Evolutionary conservation across 371 early-diverging fungal species (phyloP).

Genomic region (Mucor racemosus): DNA sequence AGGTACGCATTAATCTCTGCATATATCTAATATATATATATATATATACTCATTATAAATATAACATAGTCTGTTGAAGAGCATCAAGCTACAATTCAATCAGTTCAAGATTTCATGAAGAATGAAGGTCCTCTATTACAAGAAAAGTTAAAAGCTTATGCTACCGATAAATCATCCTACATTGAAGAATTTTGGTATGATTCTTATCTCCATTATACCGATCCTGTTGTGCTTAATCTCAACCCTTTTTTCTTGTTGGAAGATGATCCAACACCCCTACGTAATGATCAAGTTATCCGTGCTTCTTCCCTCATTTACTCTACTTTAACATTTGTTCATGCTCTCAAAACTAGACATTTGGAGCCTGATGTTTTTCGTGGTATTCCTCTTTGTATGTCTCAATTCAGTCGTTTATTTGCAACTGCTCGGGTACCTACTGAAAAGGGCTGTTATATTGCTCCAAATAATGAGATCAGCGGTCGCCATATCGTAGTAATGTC

Average conservation of each 20-base stretch:
- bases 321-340: constrained; percentile 57
- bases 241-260: constrained; percentile 57
- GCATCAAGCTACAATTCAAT: constrained; percentile 61
- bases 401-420: constrained; percentile 63
- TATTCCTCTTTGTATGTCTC: constrained; percentile 68
- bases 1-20: constrained; percentile 36
- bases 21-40: neutral
- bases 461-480: constrained; percentile 38
- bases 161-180: constrained; percentile 59
- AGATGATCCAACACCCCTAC: constrained; percentile 57
- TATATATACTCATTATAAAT: neutral
- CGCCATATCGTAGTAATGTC: constrained; percentile 66
- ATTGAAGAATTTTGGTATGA: constrained; percentile 58
- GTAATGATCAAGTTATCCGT: constrained; percentile 54
- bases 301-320: constrained; percentile 56
- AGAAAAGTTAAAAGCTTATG: constrained; percentile 70
- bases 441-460: constrained; percentile 53
- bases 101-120: constrained; percentile 73
- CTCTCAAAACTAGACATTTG: constrained; percentile 49
- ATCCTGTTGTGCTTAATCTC: constrained; percentile 53
- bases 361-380: constrained; percentile 70
- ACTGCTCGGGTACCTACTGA: constrained; percentile 63
- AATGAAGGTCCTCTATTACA: constrained; percentile 81
- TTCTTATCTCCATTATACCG: constrained; percentile 49
- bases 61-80: constrained; percentile 53